Evolutionary conservation across 495 filamentous ascomycete species (phyloP), one percentile per base, ranked within the genome.

Genomic region (Schizothecium vesticola): DNA sequence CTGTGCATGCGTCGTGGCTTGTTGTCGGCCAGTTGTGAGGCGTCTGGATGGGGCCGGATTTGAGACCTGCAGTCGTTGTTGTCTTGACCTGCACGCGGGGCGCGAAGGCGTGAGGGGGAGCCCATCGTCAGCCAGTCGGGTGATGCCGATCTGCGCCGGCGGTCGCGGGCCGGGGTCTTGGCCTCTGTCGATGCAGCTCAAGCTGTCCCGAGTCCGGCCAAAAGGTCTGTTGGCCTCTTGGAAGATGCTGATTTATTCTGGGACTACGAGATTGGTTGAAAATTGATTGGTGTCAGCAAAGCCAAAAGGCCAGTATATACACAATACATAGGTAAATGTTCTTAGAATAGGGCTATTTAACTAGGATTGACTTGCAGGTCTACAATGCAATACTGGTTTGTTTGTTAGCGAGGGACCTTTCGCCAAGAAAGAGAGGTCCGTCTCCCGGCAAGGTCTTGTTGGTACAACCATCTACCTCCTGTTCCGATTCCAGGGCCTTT

Each of bases 1-100:
- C 26, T 12, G 61, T 63, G 61, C 61, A 43, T 63, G 61, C 61
- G 29, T 63, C 61, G 61, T 63, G 61, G 61, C 61, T 51, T 51
- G 26, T 9, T 13, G 29, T 13, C 29, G 61, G 61, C 29, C 29
- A 29, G 28, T 21, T 19, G 61, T 16, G 7, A 29, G 22, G 61
- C 61, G 23, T 22, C 19, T 43, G 13, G 13, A 43, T 13, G 33
- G 21, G 29, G 24, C 22, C 61, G 33, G 43, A 51, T 56, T 22
- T 22, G 36, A 64, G 61, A 64, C 61, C 61, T 64, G 61, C 36
- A 64, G 29, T 3, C 12, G 16, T 0, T 51, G 43, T 7, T 51
- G 43, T 51, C 43, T 55, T 10, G 61, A 23, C 29, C 61, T 36
- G 23, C 10, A 16, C 11, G 28, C 28, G 61, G 28, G 31, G 43